Evolutionary conservation across 495 filamentous ascomycete species (phyloP).

Genomic region (Patellaria atrata): DNA sequence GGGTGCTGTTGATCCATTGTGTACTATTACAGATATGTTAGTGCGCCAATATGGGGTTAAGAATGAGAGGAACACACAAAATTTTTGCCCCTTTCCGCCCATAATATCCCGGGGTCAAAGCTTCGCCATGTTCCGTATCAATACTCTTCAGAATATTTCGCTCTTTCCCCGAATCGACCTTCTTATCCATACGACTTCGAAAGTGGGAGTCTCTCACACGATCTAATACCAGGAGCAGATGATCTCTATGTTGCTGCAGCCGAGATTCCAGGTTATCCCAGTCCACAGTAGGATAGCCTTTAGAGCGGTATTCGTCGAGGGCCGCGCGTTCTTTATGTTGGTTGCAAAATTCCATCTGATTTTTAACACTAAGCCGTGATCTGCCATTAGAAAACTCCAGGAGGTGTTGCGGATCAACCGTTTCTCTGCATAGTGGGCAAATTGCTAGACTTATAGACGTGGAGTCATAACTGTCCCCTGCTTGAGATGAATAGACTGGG

Average conservation of each 20-base stretch:
- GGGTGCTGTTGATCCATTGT: too few relatives aligned
- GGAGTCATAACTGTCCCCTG: too few relatives aligned
- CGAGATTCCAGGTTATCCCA: conserved; percentile 58
- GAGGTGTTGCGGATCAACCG: background rate
- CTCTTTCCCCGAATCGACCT: conserved; percentile 43
- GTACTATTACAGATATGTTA: too few relatives aligned
- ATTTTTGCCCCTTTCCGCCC: conserved; percentile 68
- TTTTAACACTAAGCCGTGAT: conserved; percentile 10
- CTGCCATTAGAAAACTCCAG: background rate
- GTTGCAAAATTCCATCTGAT: conserved; percentile 48
- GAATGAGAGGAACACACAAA: too few relatives aligned
- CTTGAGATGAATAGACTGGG: too few relatives aligned
- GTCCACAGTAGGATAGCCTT: conserved; percentile 64
- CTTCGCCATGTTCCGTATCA: conserved; percentile 6
- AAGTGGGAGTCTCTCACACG: conserved; percentile 45
- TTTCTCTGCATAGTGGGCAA: conserved; percentile 7
- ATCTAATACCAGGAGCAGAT: conserved; percentile 44
- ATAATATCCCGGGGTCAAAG: conserved; percentile 66
- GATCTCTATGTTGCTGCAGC: conserved; percentile 38
- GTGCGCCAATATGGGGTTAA: too few relatives aligned
- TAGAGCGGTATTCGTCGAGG: conserved; percentile 41
- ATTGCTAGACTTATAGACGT: too few relatives aligned
- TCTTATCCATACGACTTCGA: conserved; percentile 42
- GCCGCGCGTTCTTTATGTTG: conserved; percentile 50
- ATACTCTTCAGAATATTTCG: conserved; percentile 27